Percentiles rank a stretch among this genome's conserved stretches.
These are phyloP conservation scores for Aaosphaeria pasadenensis DNA, from an alignment of 2,329 filamentous ascomycete species.

Conservation along the genomic window DNA sequence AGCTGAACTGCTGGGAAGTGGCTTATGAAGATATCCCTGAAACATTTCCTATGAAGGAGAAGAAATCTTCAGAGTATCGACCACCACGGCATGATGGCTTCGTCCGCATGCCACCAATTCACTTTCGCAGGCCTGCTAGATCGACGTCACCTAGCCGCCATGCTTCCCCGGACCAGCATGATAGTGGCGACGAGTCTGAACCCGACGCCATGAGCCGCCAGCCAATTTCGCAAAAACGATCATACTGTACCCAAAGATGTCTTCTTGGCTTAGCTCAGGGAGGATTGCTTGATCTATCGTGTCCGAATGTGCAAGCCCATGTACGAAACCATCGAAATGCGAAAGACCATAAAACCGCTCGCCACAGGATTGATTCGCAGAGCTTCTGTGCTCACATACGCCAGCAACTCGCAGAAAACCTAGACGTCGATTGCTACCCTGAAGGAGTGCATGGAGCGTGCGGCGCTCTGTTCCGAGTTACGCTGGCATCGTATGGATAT, in stretches of 20 bases:
- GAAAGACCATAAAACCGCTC: constrained; percentile 14
- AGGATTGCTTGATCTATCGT: constrained; percentile 8
- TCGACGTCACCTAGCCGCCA: too few relatives aligned
- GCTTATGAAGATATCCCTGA: too few relatives aligned
- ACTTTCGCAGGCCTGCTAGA: too few relatives aligned
- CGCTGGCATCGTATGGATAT: constrained; percentile 42
- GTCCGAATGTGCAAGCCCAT: constrained; percentile 34
- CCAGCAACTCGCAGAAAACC: constrained; percentile 14
- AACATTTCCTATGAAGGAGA: too few relatives aligned
- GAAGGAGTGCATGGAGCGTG: constrained; percentile 25
- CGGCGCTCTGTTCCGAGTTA: constrained; percentile 42
- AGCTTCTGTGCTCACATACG: constrained; percentile 30
- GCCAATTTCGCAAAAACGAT: constrained; percentile 1
- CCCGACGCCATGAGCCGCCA: not conserved
- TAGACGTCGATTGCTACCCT: constrained; percentile 18
- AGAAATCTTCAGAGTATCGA: constrained; percentile 11
- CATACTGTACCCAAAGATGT: constrained; percentile 14
- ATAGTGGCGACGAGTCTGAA: constrained; percentile 1
- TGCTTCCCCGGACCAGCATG: too few relatives aligned
- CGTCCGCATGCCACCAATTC: too few relatives aligned
- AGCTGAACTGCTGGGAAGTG: not conserved
- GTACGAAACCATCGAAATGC: too few relatives aligned
- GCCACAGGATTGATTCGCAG: constrained; percentile 26
- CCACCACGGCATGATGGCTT: constrained; percentile 5
- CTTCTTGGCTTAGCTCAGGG: constrained; percentile 10